Base-by-base conservation (phyloP, 208 protist species). In the Acanthamoeba sp. region DNA sequence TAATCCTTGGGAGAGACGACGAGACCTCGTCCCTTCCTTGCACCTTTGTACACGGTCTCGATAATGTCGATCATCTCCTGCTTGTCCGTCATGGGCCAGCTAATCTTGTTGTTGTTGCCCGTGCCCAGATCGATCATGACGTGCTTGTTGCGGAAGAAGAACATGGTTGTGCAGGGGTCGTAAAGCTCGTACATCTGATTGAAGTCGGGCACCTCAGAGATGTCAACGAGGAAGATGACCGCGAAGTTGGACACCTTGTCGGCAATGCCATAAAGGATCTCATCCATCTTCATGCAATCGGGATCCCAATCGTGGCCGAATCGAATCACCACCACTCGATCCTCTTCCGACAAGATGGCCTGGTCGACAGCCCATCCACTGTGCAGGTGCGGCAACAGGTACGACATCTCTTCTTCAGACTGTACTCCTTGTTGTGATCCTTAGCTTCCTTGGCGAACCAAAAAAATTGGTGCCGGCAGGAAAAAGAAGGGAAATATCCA, bases 51-150 rank as follows among this genome's bases (percentile, higher is more conserved):
- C 29, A 97, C 91, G 20, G 93, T 96, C 94, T 99, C 98, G 50
- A 99, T 97, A 62, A 99, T 99, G 93, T 99, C 98, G 85, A 99
- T 98, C 69, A 99, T 95, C 80, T 99, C 99, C 91, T 99, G 98
- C 95, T 99, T 98, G 85, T 98, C 96, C 73, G 97, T 97, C 36
- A 99, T 97, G 29, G 98, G 97, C 96, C 99, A 99, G 96, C 99
- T 99, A 76, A 99, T 99, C 97, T 99, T 99, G 97, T 99, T 99
- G 97, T 99, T 99, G 96, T 99, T 99, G 52, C 99, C 99, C 22
- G 93, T 96, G 22, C 99, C 99, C 0, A 99, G 97, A 95, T 99
- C 99, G 24, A 99, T 99, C 96, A 99, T 98, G n/a, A 99, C 99
- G 97, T 99, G 99, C 85, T 99, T 99, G 95, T 99, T 99, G 36